Evolutionary conservation across 352 stramenopile genomes (phyloP).

Genomic region (Phytopythium kandeliae): DNA sequence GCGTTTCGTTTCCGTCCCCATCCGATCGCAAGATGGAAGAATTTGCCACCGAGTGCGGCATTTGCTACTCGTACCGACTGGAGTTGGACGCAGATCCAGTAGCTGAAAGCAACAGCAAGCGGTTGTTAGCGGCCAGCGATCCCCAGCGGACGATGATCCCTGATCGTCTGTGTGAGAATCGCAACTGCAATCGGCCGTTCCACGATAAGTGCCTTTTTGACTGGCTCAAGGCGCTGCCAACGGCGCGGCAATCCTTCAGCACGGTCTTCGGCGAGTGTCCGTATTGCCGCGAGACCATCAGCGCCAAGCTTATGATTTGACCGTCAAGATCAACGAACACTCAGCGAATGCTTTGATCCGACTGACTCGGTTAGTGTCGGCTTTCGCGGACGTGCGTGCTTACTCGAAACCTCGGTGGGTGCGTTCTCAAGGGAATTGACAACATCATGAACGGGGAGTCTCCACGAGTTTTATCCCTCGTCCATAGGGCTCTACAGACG

Average conservation of each 20-base stretch:
- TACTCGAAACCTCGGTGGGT: no score
- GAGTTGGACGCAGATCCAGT: conserved; percentile 12
- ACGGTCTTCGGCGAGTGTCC: conserved; percentile 89
- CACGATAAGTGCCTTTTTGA: conserved; percentile 86
- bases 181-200: conserved; percentile 79
- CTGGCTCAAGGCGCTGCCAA: conserved; percentile 86
- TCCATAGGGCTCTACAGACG: no score
- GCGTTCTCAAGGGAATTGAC: no score
- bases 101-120: background rate
- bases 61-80: conserved; percentile 85
- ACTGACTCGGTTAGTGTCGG: no score
- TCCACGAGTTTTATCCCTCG: no score
- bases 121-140: background rate
- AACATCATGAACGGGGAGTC: no score
- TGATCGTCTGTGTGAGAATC: conserved; percentile 83
- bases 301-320: conserved; percentile 42
- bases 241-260: conserved; percentile 85
- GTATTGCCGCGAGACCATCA: conserved; percentile 87
- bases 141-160: conserved; percentile 41
- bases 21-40: conserved; percentile 41
- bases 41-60: conserved; percentile 83
- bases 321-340: no score
- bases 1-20: conserved; percentile 57
- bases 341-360: no score
- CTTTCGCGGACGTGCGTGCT: no score